phyloP scores from a whole-genome alignment of 2,329 filamentous ascomycete species.

The Fusarium redolens region DNA sequence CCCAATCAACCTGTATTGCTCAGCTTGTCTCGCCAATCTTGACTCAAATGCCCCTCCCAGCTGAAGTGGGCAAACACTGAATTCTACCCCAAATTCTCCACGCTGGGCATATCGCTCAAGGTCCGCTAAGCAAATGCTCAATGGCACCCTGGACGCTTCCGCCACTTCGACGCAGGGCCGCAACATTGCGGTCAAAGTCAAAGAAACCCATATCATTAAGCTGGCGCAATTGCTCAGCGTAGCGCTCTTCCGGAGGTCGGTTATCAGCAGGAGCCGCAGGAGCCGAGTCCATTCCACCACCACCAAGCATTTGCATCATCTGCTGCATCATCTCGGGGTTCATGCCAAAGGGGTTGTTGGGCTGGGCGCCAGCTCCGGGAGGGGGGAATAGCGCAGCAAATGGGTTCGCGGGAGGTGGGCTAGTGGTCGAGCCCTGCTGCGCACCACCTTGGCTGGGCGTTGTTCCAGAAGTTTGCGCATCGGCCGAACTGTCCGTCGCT shows the following conservation, averaged over 20 bases:
- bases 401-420: constrained; percentile 67
- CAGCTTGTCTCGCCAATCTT: constrained; percentile 21
- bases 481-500: constrained; percentile 41
- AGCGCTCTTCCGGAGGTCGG: constrained; percentile 92
- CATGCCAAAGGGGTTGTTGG: constrained; percentile 59
- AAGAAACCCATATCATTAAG: constrained; percentile 99
- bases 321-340: constrained; percentile 67
- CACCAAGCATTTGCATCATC: constrained; percentile 62
- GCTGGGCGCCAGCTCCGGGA: constrained; percentile 43
- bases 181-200: constrained; percentile 93
- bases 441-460: constrained; percentile 21
- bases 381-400: constrained; percentile 72
- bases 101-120: constrained; percentile 27
- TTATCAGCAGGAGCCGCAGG: constrained; percentile 76
- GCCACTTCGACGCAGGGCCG: constrained; percentile 86
- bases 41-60: constrained; percentile 13
- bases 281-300: constrained; percentile 52
- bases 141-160: constrained; percentile 95
- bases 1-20: constrained; percentile 34
- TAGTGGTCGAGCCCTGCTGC: constrained; percentile 46
- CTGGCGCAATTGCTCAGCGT: constrained; percentile 88
- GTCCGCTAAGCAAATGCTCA: constrained; percentile 71
- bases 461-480: constrained; percentile 37
- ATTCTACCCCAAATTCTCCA: background rate
- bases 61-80: constrained; percentile 5